phyloP scores from a whole-genome alignment of 2,329 filamentous ascomycete species.

The Phaeosphaeriaceae sp. region DNA sequence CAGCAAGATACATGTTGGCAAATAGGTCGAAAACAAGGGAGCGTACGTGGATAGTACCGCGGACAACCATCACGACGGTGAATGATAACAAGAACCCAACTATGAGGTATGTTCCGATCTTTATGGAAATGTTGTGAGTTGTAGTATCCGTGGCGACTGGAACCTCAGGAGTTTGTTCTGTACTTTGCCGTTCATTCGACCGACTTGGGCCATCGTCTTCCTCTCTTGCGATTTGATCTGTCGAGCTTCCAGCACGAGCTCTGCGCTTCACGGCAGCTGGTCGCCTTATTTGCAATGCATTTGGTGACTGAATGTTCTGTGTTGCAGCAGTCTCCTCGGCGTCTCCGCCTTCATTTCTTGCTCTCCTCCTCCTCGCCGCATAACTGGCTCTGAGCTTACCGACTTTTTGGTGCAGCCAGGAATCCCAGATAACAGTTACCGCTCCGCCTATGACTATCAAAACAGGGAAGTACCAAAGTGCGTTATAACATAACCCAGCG shows the following conservation, averaged over 20 bases:
- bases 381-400: conserved; percentile 36
- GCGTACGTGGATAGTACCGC: conserved; percentile 46
- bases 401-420: conserved; percentile 55
- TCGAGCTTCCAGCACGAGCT: conserved; percentile 21
- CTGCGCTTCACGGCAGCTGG: conserved; percentile 32
- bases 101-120: conserved; percentile 47
- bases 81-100: conserved; percentile 64
- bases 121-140: conserved; percentile 47
- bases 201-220: conserved; percentile 8
- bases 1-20: conserved; percentile 75
- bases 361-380: conserved; percentile 21
- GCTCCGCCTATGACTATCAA: conserved; percentile 65
- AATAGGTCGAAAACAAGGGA: conserved; percentile 67
- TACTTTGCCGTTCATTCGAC: conserved; percentile 6
- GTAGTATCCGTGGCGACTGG: conserved; percentile 25
- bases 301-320: conserved; percentile 14
- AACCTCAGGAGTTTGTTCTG: background rate
- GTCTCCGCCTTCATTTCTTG: conserved; percentile 24
- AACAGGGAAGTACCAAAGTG: conserved; percentile 76
- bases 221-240: conserved; percentile 20
- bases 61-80: conserved; percentile 60
- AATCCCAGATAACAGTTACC: conserved; percentile 63
- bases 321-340: conserved; percentile 24
- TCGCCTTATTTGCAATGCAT: conserved; percentile 13
- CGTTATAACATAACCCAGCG: conserved; percentile 72